These are phyloP conservation scores for Chondrus crispus DNA, from an alignment of 23 red algal genomes.

Conservation along the genomic window DNA sequence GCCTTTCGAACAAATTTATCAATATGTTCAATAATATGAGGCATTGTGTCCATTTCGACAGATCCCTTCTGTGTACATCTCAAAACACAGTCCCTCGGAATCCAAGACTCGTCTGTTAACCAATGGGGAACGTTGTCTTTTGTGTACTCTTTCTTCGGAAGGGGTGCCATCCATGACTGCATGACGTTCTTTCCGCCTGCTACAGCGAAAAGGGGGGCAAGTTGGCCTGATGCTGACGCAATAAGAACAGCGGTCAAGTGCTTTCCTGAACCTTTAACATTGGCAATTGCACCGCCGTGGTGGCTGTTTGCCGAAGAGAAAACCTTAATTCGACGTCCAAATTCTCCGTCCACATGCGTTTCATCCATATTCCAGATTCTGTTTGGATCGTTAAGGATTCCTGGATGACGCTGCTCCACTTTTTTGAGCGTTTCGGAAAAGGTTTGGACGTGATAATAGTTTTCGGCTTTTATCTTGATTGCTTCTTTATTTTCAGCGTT, in stretches of 20 bases:
- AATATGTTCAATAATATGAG: too few species aligned
- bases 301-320: not conserved
- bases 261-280: not conserved
- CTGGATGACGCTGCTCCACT: too few species aligned
- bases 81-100: too few species aligned
- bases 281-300: not conserved
- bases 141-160: too few species aligned
- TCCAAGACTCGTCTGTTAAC: too few species aligned
- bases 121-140: too few species aligned
- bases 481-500: not conserved
- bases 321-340: not conserved
- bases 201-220: not conserved
- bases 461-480: not conserved
- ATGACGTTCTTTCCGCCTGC: not conserved
- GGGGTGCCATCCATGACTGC: not conserved
- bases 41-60: too few species aligned
- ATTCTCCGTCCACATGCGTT: not conserved
- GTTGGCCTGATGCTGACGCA: not conserved
- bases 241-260: not conserved
- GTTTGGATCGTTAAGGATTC: not conserved
- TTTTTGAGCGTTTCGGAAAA: too few species aligned
- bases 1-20: too few species aligned
- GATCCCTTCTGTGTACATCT: too few species aligned
- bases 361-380: not conserved
- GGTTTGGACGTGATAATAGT: not conserved